Conservation (phyloP, 208 protist species). For the Trypanosoma rangeli region DNA sequence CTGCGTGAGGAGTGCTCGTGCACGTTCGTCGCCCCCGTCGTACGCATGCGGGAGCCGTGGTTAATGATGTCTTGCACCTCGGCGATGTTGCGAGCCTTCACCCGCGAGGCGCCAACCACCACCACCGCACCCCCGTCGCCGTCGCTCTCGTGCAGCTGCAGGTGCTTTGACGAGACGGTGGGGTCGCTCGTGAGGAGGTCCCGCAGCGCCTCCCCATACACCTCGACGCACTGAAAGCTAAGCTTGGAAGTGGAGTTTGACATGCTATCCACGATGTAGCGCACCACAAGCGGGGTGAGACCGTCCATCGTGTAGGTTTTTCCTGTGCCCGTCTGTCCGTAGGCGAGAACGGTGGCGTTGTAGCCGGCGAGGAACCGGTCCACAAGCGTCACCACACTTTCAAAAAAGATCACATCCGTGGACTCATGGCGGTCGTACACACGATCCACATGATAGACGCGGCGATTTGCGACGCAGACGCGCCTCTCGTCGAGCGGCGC, state of each 20-base stretch:
- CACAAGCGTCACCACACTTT: constrained; percentile 70
- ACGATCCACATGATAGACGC: constrained; percentile 88
- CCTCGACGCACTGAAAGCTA: constrained; percentile 90
- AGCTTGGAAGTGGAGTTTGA: constrained; percentile 43
- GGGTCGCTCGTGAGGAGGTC: constrained; percentile 79
- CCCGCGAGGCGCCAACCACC: constrained; percentile 57
- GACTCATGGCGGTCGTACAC: constrained; percentile 70
- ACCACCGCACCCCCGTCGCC: constrained; percentile 16
- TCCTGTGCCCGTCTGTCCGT: constrained; percentile 94
- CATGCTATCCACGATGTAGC: constrained; percentile 70
- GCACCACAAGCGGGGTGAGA: constrained; percentile 69
- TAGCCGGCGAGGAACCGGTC: constrained; percentile 81
- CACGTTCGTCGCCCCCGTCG: constrained; percentile 90
- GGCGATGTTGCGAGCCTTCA: constrained; percentile 42
- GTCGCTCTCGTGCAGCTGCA: constrained; percentile 50
- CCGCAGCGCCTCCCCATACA: constrained; percentile 93
- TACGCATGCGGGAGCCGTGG: constrained; percentile 65
- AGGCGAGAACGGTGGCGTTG: constrained; percentile 93
- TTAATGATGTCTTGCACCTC: constrained; percentile 81
- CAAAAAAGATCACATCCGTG: constrained; percentile 74
- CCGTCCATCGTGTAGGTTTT: constrained; percentile 94
- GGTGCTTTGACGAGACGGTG: constrained; percentile 25
- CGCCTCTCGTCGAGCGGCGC: constrained; percentile 60
- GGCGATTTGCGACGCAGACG: constrained; percentile 69
- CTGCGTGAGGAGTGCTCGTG: constrained; percentile 86